Percentiles rank a stretch among this genome's conserved stretches.
Conservation (phyloP, 2,329 filamentous ascomycete species). For the Emergomyces pasteurianus region DNA sequence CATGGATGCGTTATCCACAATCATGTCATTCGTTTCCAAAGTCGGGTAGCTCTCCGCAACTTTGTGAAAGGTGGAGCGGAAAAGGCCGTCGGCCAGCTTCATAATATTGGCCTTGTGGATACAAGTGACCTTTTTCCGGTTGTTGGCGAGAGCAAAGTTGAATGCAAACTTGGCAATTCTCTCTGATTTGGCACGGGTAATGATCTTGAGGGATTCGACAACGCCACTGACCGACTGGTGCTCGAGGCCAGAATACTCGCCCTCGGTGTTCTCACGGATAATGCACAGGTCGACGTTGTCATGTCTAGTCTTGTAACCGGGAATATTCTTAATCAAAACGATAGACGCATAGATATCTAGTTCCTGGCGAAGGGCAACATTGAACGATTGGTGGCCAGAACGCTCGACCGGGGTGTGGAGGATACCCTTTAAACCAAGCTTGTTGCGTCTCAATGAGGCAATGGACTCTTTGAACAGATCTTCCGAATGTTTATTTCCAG, state of each 20-base stretch:
- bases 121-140: constrained; percentile 98
- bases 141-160: constrained; percentile 94
- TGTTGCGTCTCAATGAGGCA: constrained; percentile 92
- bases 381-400: constrained; percentile 98
- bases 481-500: constrained; percentile 76
- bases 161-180: constrained; percentile 99
- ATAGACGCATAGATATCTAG: constrained; percentile 99
- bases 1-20: constrained; percentile 99
- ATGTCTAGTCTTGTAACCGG: constrained; percentile 94
- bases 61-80: constrained; percentile 93
- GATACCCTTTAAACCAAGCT: constrained; percentile 97
- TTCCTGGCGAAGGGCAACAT: constrained; percentile 96
- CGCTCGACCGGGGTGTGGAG: constrained; percentile 94
- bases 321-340: constrained; percentile 98
- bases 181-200: constrained; percentile 97
- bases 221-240: constrained; percentile 95
- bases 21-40: constrained; percentile 97
- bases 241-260: constrained; percentile 97
- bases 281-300: constrained; percentile 97
- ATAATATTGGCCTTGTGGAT: constrained; percentile 99
- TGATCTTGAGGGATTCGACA: constrained; percentile 99
- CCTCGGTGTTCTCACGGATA: constrained; percentile 99
- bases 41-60: constrained; percentile 92
- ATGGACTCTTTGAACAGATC: constrained; percentile 93
- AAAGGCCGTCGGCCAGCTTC: constrained; percentile 98